Evolutionary conservation across 2,329 filamentous ascomycete genomes (phyloP), one percentile per base, ranked within the genome.

Genomic region (Ceratocystis ficicola): DNA sequence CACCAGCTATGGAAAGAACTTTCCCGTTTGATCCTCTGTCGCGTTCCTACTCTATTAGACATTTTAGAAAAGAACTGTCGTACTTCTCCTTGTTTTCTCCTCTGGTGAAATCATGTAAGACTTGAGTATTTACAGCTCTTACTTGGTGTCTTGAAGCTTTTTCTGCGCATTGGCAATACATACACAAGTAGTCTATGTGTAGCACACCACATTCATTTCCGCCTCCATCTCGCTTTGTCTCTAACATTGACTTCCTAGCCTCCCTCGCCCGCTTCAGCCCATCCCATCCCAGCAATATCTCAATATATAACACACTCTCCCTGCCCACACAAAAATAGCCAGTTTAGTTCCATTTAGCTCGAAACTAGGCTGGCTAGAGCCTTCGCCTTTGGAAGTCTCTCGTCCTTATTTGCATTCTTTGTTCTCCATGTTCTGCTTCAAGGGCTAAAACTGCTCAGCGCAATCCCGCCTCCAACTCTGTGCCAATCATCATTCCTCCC

Each of bases 11-110:
- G 55, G 55, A 30, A 59, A 59, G 55, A 59, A 28, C 55, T 30
- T 20, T 15, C 7, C 55, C 55, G 55, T 59, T 59, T 59, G 55
- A 59, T 59, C 28, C 55, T n/a, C 55, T 36, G 55, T 59, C 55
- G 55, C 55, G 55, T 59, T 36, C 55, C 55, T 59, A 59, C 55
- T 36, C 28, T 30, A 8, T 59, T 59, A 30, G 28, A 59, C 12
- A 20, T 17, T 10, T 17, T 5, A 7, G 52, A 20, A 22, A 10
- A 20, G n/a, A 28, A 28, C 20, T 28, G 17, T 41, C 10, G 36
- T 41, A 41, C 36, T 41, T 41, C 1, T 15, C 32, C 32, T 36
- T 36, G 12, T 41, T 5, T 41, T 41, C 12, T 41, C 36, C 36
- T 41, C 36, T 41, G 3, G 36, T 12, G 12, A 10, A 41, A 41